These are phyloP conservation scores for Arthrinium phaeospermum DNA, from an alignment of 2,329 filamentous ascomycete genomes.

Conservation along the genomic window DNA sequence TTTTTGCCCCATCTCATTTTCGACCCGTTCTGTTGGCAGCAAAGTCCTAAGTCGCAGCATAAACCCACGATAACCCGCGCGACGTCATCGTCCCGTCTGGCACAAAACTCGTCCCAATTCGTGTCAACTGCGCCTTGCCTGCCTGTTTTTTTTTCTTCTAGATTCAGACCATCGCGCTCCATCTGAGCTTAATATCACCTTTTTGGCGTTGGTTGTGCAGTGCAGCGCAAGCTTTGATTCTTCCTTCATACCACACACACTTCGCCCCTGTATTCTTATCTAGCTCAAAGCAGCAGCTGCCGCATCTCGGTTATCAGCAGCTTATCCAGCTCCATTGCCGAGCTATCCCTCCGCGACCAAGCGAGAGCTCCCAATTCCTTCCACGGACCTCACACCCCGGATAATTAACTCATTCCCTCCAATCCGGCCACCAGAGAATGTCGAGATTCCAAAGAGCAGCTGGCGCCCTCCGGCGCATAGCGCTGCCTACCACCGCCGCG, in stretches of 20 bases:
- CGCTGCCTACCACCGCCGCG: slow-evolving; percentile 48
- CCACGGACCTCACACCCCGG: not conserved
- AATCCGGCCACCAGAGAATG: slow-evolving; percentile 29
- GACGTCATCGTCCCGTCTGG: slow-evolving; percentile 3
- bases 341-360: not conserved
- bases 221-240: slow-evolving; percentile 9
- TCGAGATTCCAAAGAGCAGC: slow-evolving; percentile 38
- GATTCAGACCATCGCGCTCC: slow-evolving; percentile 7
- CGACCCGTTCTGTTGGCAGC: not conserved
- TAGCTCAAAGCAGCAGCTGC: not conserved
- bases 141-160: not conserved
- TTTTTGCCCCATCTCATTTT: slow-evolving; percentile 10
- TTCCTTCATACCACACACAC: not conserved
- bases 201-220: not conserved
- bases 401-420: not conserved
- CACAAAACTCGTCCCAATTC: slow-evolving; percentile 11
- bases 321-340: slow-evolving; percentile 4
- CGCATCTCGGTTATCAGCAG: slow-evolving; percentile 13
- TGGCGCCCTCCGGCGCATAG: slow-evolving; percentile 48
- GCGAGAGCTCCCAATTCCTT: not conserved
- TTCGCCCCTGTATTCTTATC: slow-evolving; percentile 9
- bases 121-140: slow-evolving; percentile 3
- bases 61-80: slow-evolving; percentile 4
- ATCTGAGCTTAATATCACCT: slow-evolving; percentile 8
- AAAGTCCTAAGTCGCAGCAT: not conserved